Percentiles rank a stretch among this genome's conserved stretches.
phyloP scores from a whole-genome alignment of 129 eudicot genomes.

The Lactuca saligna region DNA sequence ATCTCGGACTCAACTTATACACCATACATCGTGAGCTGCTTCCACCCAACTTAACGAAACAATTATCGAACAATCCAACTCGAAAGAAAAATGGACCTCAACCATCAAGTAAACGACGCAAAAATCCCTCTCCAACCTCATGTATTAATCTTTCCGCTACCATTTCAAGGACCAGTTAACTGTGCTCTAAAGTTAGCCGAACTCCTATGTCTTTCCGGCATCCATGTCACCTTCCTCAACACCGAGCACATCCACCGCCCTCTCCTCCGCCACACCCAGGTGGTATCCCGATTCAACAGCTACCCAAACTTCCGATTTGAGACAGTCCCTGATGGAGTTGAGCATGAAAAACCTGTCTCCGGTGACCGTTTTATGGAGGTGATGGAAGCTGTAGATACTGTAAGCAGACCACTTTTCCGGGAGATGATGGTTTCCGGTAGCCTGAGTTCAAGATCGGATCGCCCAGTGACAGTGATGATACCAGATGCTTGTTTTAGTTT shows the following conservation, averaged over 20 bases:
- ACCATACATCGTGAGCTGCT: not conserved
- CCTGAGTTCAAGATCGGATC: constrained; percentile 10
- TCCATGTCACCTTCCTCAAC: constrained; percentile 59
- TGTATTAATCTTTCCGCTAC: constrained; percentile 64
- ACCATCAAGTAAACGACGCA: constrained; percentile 7
- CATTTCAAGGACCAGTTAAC: constrained; percentile 69
- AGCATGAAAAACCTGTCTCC: constrained; percentile 31
- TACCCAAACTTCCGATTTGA: constrained; percentile 39
- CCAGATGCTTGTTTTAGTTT: constrained; percentile 34
- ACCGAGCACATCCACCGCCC: constrained; percentile 52
- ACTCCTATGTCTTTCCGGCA: constrained; percentile 48
- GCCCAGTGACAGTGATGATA: constrained; percentile 42
- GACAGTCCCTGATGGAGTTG: constrained; percentile 39
- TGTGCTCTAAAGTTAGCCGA: constrained; percentile 63
- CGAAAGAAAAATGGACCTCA: constrained; percentile 16
- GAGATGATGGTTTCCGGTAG: constrained; percentile 38
- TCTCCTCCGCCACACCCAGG: constrained; percentile 48
- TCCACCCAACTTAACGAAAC: not conserved
- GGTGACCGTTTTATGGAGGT: constrained; percentile 32
- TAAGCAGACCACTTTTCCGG: constrained; percentile 25
- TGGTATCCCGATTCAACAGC: constrained; percentile 39
- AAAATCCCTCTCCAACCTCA: constrained; percentile 29
- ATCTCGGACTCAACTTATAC: not conserved
- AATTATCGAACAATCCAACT: not conserved
- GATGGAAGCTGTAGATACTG: constrained; percentile 29